Base-by-base conservation (phyloP, 192 early-diverging fungal species). In the Coemansia sp. region DNA sequence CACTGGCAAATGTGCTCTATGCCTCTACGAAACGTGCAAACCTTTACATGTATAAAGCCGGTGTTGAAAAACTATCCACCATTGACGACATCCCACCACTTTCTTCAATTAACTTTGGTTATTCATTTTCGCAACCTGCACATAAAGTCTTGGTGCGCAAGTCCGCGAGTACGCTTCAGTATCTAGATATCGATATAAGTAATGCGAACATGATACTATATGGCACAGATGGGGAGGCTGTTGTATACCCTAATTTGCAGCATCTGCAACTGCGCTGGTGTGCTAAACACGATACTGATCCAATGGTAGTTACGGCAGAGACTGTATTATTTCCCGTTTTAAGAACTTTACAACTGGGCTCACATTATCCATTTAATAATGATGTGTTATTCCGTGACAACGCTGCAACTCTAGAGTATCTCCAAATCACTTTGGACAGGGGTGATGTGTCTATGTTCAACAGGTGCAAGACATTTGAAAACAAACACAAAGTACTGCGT, bases 351-450 rank as follows among this genome's bases (percentile, higher is more conserved):
- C 20, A 4, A 20, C 33, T 49, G 1, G 34, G 40, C 3, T 9
- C 20, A 10, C 5, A 13, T 18, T 55, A 67, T 36, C 33, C 33
- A 33, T 67, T 55, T 13, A n/a, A 34, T 12, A 34, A 67, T 33
- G 65, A 67, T 55, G 50, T 53, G 8, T 9, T 67, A 15, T 67
- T 67, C 34, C 65, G 65, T 12, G 65, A 38, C 15, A 67, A 67
- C 36, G 13, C 18, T 22, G 33, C 36, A 9, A 67, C 50, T 5
- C 65, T 67, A 7, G 65, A 67, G 36, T 36, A 36, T 16, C 15
- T 67, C 3, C 2, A 15, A 3, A 9, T 57, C 11, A 2, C 3
- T 29, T 12, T 57, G 0, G 27, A 57, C 3, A 29, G 11, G 0
- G 13, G 33, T 3, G 12, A 5, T 12, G 13, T 57, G 24, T 10